phyloP scores from a whole-genome alignment of 495 filamentous ascomycete species.

The Copromyces sp. region DNA sequence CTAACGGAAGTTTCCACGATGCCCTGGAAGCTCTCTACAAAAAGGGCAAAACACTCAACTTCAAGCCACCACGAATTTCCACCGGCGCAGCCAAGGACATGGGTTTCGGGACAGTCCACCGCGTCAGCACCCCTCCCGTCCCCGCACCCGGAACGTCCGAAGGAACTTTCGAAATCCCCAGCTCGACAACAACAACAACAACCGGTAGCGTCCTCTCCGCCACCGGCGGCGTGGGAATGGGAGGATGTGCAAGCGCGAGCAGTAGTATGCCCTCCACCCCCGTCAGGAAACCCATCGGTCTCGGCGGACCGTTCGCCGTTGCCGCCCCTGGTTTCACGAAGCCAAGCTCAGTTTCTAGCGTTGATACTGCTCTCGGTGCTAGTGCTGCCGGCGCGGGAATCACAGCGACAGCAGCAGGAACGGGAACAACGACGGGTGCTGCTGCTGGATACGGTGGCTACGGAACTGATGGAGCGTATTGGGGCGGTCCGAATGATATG shows the following conservation, averaged over 20 bases:
- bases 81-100: background rate
- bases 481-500: background rate
- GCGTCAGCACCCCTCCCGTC: background rate
- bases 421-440: background rate
- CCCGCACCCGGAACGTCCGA: background rate
- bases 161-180: background rate
- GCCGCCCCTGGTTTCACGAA: background rate
- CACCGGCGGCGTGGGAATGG: background rate
- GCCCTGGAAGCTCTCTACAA: slow-evolving; percentile 77
- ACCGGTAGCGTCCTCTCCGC: background rate
- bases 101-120: background rate
- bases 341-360: background rate
- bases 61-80: slow-evolving; percentile 52
- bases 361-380: background rate
- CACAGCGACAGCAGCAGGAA: background rate
- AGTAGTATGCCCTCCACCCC: background rate
- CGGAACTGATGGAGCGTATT: background rate
- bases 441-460: background rate
- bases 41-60: slow-evolving; percentile 59
- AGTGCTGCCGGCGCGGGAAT: background rate
- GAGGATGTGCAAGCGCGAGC: background rate
- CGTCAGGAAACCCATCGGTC: background rate
- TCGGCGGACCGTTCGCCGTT: background rate
- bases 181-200: background rate
- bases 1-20: slow-evolving; percentile 66